Base-by-base conservation (phyloP, 2,329 filamentous ascomycete species). In the Hypoxylon sp. region DNA sequence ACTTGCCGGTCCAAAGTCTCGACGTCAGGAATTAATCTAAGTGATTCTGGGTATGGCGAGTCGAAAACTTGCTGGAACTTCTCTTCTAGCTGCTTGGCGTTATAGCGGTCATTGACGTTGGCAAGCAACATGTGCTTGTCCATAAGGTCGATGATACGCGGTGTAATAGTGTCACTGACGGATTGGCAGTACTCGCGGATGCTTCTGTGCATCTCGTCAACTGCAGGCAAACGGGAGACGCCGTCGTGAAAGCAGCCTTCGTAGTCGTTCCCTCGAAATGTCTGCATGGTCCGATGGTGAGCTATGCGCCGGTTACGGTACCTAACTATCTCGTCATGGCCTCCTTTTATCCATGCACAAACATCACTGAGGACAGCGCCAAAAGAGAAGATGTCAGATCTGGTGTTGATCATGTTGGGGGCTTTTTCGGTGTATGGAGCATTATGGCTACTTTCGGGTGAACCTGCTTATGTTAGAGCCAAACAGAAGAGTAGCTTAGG, bases 211-310 rank as follows among this genome's bases (percentile, higher is more conserved):
- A 68, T 70, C 13, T 67, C 51, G 13, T 60, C 62, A 10, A 72
- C 56, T 6, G 48, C 27, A 1, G 42, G 21, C 6, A 70, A 29
- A 4, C 47, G 53, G 5, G 29, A 39, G 7, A 59, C n/a, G 10
- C 69, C 67, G 17, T 69, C 58, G 35, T 72, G 69, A 35, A 72
- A 72, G 19, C 69, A 72, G 6, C 69, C 69, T 42, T 60, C 46
- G 17, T 63, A 65, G n/a, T 53, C 64, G n/a, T 39, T 65, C 1
- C 39, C 47, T 11, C 35, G n/a, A 11, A 66, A 68, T 19, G 51
- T 42, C 15, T 11, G 44, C 6, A 56, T 24, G n/a, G 24, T 69
- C 17, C 37, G 46, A 19, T 69, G 66, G 11, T 48, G 31, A 11
- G 52, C 27, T 62, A 13, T 55, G 6, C 71, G 66, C 5, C 32